phyloP scores from a whole-genome alignment of 768 basidiomycete genomes.

The Pisolithus microcarpus region DNA sequence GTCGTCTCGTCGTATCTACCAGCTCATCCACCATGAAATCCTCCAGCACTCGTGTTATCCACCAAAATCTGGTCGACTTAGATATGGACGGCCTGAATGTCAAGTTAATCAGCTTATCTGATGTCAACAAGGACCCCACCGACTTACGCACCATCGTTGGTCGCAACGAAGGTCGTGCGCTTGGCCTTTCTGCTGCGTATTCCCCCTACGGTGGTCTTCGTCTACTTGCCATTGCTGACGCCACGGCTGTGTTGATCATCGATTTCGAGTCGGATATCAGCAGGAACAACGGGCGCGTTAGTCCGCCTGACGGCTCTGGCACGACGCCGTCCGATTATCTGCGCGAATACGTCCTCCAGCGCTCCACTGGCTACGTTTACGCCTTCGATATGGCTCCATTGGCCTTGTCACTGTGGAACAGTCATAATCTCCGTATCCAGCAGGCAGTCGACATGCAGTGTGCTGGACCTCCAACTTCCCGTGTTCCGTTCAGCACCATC shows the following conservation, averaged over 20 bases:
- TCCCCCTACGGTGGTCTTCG: constrained; percentile 16
- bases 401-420: constrained; percentile 26
- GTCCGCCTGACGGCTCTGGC: constrained; percentile 9
- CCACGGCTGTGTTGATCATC: constrained; percentile 20
- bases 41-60: constrained; percentile 11
- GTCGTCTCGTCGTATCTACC: neutral
- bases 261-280: constrained; percentile 14
- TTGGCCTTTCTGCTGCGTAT: constrained; percentile 24
- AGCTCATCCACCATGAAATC: constrained; percentile 7
- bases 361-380: constrained; percentile 21
- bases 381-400: constrained; percentile 26
- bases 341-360: constrained; percentile 23
- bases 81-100: constrained; percentile 17
- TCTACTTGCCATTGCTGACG: constrained; percentile 23
- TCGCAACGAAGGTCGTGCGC: constrained; percentile 27
- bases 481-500: constrained; percentile 16
- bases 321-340: constrained; percentile 21
- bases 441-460: constrained; percentile 28
- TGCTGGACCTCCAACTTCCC: constrained; percentile 8
- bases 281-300: constrained; percentile 30
- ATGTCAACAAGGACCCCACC: constrained; percentile 17
- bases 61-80: constrained; percentile 22
- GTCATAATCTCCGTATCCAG: constrained; percentile 25
- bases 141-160: constrained; percentile 18
- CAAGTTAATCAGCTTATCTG: constrained; percentile 11